Evolutionary conservation across 2,329 filamentous ascomycete genomes (phyloP).

Genomic region (Fusarium pilosicola): DNA sequence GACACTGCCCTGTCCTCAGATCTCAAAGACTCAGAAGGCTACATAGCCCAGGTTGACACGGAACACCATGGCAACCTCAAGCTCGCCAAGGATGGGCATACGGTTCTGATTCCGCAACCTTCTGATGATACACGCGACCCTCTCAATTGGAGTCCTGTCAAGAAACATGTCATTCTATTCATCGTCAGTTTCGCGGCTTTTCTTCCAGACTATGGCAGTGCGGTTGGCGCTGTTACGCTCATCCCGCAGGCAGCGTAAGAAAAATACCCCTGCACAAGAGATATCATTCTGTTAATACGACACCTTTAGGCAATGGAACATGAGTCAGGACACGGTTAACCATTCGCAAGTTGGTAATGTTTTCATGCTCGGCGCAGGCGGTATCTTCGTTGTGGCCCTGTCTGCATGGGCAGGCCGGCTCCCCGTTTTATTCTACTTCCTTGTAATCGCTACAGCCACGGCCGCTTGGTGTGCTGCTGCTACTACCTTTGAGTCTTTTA

Average conservation of each 20-base stretch:
- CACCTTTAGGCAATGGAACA: background rate
- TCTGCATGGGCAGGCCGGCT: background rate
- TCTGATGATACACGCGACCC: background rate
- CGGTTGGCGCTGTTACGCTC: background rate
- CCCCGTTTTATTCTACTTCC: background rate
- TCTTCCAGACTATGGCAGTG: background rate
- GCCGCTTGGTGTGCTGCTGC: background rate
- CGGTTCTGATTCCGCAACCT: background rate
- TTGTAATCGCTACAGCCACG: rapidly evolving
- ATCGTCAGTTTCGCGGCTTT: background rate
- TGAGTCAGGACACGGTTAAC: background rate
- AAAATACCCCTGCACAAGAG: too few relatives aligned
- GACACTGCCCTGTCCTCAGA: background rate
- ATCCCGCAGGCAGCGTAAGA: background rate
- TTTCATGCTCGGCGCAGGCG: background rate
- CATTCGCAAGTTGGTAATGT: background rate
- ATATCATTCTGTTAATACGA: too few relatives aligned
- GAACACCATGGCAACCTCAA: background rate
- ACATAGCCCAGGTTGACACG: background rate
- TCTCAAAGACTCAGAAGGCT: background rate
- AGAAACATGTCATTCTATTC: background rate
- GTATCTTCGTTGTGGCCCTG: background rate
- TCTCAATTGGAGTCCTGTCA: background rate
- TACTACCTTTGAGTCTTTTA: background rate
- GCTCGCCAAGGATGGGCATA: background rate